These are phyloP conservation scores for Geranomyces michiganensis DNA, from an alignment of 192 early-diverging fungal species.

Conservation along the genomic window DNA sequence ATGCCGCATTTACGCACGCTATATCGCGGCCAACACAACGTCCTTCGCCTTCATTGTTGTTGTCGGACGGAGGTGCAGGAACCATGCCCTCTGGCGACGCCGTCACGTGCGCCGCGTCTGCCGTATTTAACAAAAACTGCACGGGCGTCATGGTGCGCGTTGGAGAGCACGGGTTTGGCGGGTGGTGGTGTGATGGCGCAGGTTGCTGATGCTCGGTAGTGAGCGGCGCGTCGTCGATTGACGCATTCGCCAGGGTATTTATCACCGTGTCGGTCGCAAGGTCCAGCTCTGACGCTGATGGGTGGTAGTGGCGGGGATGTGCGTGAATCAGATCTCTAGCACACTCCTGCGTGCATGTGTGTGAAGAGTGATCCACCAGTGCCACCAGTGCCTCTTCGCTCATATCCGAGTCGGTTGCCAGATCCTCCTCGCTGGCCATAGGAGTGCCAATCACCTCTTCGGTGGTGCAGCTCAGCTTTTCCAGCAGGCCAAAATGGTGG, in stretches of 20 bases:
- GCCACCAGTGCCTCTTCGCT: constrained; percentile 3
- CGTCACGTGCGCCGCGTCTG: not conserved
- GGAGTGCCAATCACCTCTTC: constrained; percentile 31
- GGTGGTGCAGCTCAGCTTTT: constrained; percentile 44
- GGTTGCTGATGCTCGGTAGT: too few species aligned
- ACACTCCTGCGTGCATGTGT: too few species aligned
- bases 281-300: too few species aligned
- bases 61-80: too few species aligned
- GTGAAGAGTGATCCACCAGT: not conserved
- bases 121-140: not conserved
- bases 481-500: constrained; percentile 75
- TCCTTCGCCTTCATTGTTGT: too few species aligned
- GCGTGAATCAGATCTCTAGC: too few species aligned
- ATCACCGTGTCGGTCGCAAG: too few species aligned
- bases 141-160: constrained; percentile 10
- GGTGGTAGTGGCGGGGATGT: too few species aligned
- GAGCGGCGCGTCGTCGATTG: too few species aligned
- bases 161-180: not conserved
- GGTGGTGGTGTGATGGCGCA: not conserved
- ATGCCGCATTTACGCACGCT: too few species aligned
- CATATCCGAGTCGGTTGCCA: not conserved
- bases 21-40: too few species aligned
- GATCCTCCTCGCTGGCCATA: constrained; percentile 1
- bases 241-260: too few species aligned
- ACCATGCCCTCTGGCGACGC: constrained; percentile 1